A percentile compares a stretch with the other conserved stretches of the same genome.
Conservation (phyloP, 106 monocot genomes). For the Narthecium ossifragum region DNA sequence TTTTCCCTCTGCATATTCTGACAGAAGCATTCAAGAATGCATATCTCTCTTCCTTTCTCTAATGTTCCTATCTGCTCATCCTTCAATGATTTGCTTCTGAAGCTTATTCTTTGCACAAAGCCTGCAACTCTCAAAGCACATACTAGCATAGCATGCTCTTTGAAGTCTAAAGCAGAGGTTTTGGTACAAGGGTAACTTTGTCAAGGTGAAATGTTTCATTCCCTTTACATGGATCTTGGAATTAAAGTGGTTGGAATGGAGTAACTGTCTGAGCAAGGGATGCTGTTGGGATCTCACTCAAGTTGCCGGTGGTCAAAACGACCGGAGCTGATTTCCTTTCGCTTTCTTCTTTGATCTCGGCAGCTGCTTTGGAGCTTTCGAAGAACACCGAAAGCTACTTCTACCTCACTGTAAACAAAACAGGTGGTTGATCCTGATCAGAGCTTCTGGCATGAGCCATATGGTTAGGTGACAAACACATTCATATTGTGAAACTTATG, state of each 20-base stretch:
- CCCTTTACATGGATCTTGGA: constrained; percentile 19
- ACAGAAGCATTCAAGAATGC: neutral
- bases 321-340: neutral
- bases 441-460: too few species aligned
- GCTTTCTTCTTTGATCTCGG: neutral
- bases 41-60: neutral
- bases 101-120: neutral
- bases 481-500: too few species aligned
- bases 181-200: neutral
- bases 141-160: neutral
- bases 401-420: too few species aligned
- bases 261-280: constrained; percentile 28
- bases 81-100: neutral
- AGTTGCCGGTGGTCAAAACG: constrained; percentile 14
- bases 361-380: neutral
- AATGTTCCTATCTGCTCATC: too few species aligned
- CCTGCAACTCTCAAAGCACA: neutral
- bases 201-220: neutral
- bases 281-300: constrained; percentile 10
- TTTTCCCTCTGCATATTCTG: constrained; percentile 24
- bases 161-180: neutral
- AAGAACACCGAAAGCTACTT: neutral
- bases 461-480: too few species aligned
- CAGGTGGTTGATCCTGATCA: too few species aligned
- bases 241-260: constrained; percentile 27